Evolutionary conservation across 192 early-diverging fungal genomes (phyloP), one percentile per base, ranked within the genome.

Genomic region (Lobosporangium transversale): DNA sequence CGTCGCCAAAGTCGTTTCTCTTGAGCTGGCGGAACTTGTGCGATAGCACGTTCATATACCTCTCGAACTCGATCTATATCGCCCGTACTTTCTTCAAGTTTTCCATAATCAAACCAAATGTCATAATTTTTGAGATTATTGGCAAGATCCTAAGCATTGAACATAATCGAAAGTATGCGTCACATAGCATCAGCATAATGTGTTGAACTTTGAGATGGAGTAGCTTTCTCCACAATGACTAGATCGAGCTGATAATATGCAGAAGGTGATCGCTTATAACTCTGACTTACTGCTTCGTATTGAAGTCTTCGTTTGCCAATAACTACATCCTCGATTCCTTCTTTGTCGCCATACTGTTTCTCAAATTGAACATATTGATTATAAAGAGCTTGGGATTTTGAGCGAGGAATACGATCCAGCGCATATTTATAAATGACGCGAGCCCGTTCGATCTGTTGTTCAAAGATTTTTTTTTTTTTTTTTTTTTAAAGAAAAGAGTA

Each of bases 341-440:
- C 88, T 48, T 83, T 84, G 31, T 88, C 93, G 35, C 98, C 98
- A 79, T 88, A 91, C 73, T 98, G 96, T 70, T 99, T 98, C 81
- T 99, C 97, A 70, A 99, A 99, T 54, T 93, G 89, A 3, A 94
- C 89, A 76, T 98, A 99, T 68, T 93, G 89, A 68, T 95, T 95
- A 81, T 98, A 93, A 31, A 99, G 81, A 29, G 94, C 89, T 81
- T 97, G 91, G 1, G 92, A 90, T 80, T 88, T 80, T 36, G 86
- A 85, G 50, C 92, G 90, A 32, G 96, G 92, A 14, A 98, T 86
- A 20, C 91, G 88, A 52, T 94, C 93, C 31, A 98, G 79, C 3
- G 95, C 96, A 63, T 94, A 98, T 68, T 95, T 94, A 87, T 95
- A 99, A 60, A 99, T 97, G 23, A 92, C 92, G 7, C 98, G 90